Evolutionary conservation across 345 rosid genomes (phyloP).

Genomic region (Arabidopsis arenosa): DNA sequence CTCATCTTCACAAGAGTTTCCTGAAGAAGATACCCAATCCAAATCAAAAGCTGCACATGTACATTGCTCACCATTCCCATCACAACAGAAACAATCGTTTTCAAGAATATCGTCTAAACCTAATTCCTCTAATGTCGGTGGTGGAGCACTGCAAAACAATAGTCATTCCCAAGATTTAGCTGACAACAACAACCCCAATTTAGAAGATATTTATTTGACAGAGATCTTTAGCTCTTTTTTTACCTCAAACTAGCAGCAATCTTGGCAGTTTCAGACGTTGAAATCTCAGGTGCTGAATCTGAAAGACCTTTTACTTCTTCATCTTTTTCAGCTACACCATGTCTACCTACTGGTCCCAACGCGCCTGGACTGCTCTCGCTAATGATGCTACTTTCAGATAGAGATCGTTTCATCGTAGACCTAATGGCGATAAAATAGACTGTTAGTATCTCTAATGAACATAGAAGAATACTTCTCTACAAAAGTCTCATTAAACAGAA

Average conservation of each 20-base stretch:
- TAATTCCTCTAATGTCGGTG: conserved; percentile 48
- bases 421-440: conserved; percentile 46
- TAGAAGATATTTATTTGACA: neutral
- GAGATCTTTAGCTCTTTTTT: neutral
- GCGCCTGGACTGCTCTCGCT: conserved; percentile 53
- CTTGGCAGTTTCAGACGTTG: conserved; percentile 54
- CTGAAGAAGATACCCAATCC: conserved; percentile 95
- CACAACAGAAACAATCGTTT: conserved; percentile 53
- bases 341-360: conserved; percentile 45
- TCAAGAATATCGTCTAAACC: conserved; percentile 53
- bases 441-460: conserved; percentile 26
- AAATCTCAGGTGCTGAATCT: conserved; percentile 66
- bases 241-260: conserved; percentile 61
- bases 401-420: conserved; percentile 70
- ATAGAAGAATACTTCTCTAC: conserved; percentile 6
- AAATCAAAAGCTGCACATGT: conserved; percentile 71
- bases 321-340: conserved; percentile 46
- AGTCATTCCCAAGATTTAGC: conserved; percentile 36
- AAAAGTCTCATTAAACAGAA: conserved; percentile 2
- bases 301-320: conserved; percentile 58
- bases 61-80: conserved; percentile 61
- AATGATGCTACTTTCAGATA: conserved; percentile 80
- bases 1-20: conserved; percentile 85
- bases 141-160: conserved; percentile 53
- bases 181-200: conserved; percentile 20